Evolutionary conservation across 1,139 yeast species (phyloP), one percentile per base, ranked within the genome.

Genomic region (Lodderomyces metapsilosis): DNA sequence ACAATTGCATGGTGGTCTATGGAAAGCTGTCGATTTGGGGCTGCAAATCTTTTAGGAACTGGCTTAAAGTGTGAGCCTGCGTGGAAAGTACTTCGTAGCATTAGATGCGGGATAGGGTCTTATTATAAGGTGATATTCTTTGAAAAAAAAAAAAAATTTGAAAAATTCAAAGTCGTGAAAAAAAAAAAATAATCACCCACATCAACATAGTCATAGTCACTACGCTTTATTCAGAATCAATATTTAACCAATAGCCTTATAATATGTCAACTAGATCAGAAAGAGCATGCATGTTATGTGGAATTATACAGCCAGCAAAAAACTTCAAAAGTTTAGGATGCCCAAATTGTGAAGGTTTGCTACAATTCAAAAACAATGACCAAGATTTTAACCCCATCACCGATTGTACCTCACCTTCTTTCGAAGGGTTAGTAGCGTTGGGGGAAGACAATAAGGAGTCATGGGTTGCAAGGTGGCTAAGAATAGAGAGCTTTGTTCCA

Each of bases 241-340:
- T n/a, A n/a, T n/a, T n/a, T n/a, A n/a, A n/a, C n/a, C n/a, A n/a
- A n/a, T n/a, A n/a, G n/a, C n/a, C n/a, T n/a, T n/a, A n/a, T n/a
- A n/a, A n/a, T n/a, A 76, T 78, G 84, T 77, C 83, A 13, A 66
- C 78, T 25, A 75, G 82, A 64, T 74, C 86, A 22, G 96, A 92
- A 53, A 80, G 98, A 73, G 98, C 98, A 18, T 92, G 98, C 61
- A 88, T 92, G 96, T 77, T 92, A 46, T 92, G 98, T 64, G 98
- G 97, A 7, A 77, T 91, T 46, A 87, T 92, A 46, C 96, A 88
- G 57, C 80, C 92, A 9, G 76, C 81, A 62, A 71, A 73, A 51
- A 78, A 79, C 56, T 92, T 91, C 59, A 79, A 86, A 40, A 82
- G 81, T 43, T 78, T 80, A 18, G 98, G 98, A 9, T 92, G 99